These are phyloP conservation scores for Xylaria palmicola DNA, from an alignment of 495 filamentous ascomycete species.

Conservation along the genomic window DNA sequence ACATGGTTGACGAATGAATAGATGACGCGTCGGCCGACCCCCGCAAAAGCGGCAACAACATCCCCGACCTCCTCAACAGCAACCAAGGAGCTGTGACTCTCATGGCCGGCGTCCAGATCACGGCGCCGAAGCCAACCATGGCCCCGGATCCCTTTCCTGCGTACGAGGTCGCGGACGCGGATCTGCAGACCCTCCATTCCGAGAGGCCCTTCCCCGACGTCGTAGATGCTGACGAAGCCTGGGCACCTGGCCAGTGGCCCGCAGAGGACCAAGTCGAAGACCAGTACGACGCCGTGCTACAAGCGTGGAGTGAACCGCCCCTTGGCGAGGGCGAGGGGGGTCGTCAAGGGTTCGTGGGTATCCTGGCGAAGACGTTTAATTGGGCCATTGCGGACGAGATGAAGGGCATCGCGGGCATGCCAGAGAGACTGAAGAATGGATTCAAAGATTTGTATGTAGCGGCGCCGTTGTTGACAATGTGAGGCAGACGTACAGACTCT, in stretches of 20 bases:
- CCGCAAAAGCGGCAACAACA: slow-evolving; percentile 7
- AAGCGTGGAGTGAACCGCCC: background rate
- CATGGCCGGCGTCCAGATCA: slow-evolving; percentile 21
- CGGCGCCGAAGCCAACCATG: slow-evolving; percentile 13
- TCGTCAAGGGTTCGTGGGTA: background rate
- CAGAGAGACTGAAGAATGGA: background rate
- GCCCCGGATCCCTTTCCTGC: slow-evolving; percentile 14
- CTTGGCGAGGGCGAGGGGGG: background rate
- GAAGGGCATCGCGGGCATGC: background rate
- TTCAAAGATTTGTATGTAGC: slow-evolving; percentile 16
- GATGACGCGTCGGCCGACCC: slow-evolving; percentile 15
- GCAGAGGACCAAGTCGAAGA: background rate
- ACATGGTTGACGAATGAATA: too few relatives aligned
- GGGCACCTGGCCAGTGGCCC: background rate
- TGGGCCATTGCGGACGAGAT: slow-evolving; percentile 4
- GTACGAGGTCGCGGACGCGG: slow-evolving; percentile 14
- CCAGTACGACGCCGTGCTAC: background rate
- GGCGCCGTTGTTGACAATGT: slow-evolving; percentile 18
- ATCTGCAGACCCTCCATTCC: background rate
- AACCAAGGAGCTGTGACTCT: slow-evolving; percentile 4
- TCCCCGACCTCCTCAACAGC: slow-evolving; percentile 11
- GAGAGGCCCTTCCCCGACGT: slow-evolving; percentile 5
- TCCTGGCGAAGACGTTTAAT: background rate
- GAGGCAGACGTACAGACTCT: too few relatives aligned
- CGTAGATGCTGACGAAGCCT: background rate